phyloP scores from a whole-genome alignment of 495 filamentous ascomycete genomes.

The Daldinia concentrica region DNA sequence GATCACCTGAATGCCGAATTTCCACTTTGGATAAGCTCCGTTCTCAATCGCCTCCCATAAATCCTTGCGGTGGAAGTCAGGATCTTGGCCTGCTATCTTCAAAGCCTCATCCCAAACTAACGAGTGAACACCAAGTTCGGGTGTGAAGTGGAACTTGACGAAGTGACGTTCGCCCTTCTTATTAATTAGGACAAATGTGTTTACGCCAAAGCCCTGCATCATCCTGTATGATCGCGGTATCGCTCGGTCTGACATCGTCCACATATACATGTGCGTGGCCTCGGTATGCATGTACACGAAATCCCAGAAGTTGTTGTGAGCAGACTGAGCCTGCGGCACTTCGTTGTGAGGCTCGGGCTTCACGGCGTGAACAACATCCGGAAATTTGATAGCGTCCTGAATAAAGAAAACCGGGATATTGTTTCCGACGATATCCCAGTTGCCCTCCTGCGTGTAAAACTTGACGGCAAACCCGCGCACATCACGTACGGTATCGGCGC shows the following conservation, averaged over 20 bases:
- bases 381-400: slow-evolving; percentile 76
- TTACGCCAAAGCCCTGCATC: slow-evolving; percentile 94
- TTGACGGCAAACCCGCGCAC: slow-evolving; percentile 59
- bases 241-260: slow-evolving; percentile 80
- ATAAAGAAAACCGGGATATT: slow-evolving; percentile 77
- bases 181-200: slow-evolving; percentile 81
- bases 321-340: slow-evolving; percentile 66
- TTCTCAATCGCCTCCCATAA: slow-evolving; percentile 81
- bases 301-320: slow-evolving; percentile 73
- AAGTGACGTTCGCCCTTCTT: slow-evolving; percentile 74
- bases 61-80: slow-evolving; percentile 89
- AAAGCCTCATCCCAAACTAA: slow-evolving; percentile 90
- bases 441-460: slow-evolving; percentile 72
- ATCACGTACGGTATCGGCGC: slow-evolving; percentile 27
- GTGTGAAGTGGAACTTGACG: slow-evolving; percentile 85
- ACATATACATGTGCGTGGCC: slow-evolving; percentile 85
- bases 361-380: slow-evolving; percentile 79
- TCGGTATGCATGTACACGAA: slow-evolving; percentile 72
- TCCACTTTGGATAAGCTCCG: slow-evolving; percentile 79
- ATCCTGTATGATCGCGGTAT: slow-evolving; percentile 85
- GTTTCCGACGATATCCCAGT: slow-evolving; percentile 72
- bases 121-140: slow-evolving; percentile 82
- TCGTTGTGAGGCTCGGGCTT: slow-evolving; percentile 88
- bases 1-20: slow-evolving; percentile 81
- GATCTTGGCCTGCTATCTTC: slow-evolving; percentile 82